Evolutionary conservation across 148 eudicot genomes (phyloP), one percentile per base, ranked within the genome.

Genomic region (Linanthus parryae): DNA sequence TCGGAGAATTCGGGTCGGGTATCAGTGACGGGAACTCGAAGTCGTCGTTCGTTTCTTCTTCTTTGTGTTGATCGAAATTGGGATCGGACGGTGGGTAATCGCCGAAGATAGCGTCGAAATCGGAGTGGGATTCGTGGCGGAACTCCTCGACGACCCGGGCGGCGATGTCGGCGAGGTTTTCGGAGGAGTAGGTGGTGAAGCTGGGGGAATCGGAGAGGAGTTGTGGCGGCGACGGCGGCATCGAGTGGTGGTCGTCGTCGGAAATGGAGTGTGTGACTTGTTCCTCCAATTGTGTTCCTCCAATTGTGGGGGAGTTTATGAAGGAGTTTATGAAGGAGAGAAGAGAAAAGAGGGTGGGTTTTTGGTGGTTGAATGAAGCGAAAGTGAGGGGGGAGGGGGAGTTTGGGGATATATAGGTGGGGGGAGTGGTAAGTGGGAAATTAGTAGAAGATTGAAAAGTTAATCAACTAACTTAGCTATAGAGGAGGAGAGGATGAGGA

Each of bases 1-100:
- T 49, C 28, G 71, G 20, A 15, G 71, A 46, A 21, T 48, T 41
- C 1, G 51, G 35, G 6, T 57, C 35, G 15, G 40, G 24, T 12
- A 30, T 11, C 18, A 61, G 44, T 3, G 59, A 54, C 3, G 75
- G 61, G 46, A 79, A 79, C 65, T 79, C 81, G 18, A 72, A 72
- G 5, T 68, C 76, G 0, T 57, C 44, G 1, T 70, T 69, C 0
- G 62, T 71, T 1, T 69, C 74, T 1, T 61, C 60, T 0, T 22
- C 65, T 3, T 28, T 52, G 0, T 26, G 44, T 14, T 2, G 33
- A n/a, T 42, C 22, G 7, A 17, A 8, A 7, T 42, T 12, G 13
- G 27, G 1, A 15, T 40, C 16, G 22, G 49, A 9, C 8, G 47
- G 3, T 9, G 14, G 21, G 24, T 16, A 40, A 10, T 62, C 65